These are phyloP conservation scores for Amaranthus tricolor DNA, from an alignment of 179 eudicot species.

Conservation along the genomic window DNA sequence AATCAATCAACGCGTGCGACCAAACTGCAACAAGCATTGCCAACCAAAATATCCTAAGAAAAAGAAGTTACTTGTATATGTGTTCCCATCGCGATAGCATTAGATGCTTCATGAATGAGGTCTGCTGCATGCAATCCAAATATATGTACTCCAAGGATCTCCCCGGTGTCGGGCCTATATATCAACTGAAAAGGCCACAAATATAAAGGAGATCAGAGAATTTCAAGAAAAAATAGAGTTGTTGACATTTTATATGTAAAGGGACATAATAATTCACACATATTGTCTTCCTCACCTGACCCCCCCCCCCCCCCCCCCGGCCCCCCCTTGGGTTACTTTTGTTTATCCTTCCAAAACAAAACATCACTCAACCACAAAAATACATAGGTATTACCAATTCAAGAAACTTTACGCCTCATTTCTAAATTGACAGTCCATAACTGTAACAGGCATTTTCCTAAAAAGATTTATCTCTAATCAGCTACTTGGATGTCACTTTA, in stretches of 20 bases:
- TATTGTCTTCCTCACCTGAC: too few relatives aligned
- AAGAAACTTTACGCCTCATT: too few relatives aligned
- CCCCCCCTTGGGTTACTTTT: too few relatives aligned
- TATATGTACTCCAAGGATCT: conserved; percentile 97
- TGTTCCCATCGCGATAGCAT: conserved; percentile 94
- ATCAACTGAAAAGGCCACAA: conserved; percentile 59
- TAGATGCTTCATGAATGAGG: conserved; percentile 98
- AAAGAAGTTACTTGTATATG: conserved; percentile 59
- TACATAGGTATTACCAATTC: neutral
- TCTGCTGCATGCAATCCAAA: conserved; percentile 99
- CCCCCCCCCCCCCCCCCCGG: too few relatives aligned
- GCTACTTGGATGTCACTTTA: neutral
- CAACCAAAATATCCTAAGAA: neutral
- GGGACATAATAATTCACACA: too few relatives aligned
- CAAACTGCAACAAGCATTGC: neutral
- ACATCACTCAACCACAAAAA: neutral
- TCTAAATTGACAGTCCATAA: neutral
- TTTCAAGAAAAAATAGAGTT: neutral
- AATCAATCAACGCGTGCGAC: neutral
- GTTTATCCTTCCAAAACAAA: too few relatives aligned
- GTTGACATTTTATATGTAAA: neutral
- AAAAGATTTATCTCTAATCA: neutral
- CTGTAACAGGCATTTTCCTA: neutral
- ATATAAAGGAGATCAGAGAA: conserved; percentile 18
- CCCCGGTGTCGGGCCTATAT: conserved; percentile 98